Base-by-base conservation (phyloP, 2,329 filamentous ascomycete species). In the Didymella segeticola region DNA sequence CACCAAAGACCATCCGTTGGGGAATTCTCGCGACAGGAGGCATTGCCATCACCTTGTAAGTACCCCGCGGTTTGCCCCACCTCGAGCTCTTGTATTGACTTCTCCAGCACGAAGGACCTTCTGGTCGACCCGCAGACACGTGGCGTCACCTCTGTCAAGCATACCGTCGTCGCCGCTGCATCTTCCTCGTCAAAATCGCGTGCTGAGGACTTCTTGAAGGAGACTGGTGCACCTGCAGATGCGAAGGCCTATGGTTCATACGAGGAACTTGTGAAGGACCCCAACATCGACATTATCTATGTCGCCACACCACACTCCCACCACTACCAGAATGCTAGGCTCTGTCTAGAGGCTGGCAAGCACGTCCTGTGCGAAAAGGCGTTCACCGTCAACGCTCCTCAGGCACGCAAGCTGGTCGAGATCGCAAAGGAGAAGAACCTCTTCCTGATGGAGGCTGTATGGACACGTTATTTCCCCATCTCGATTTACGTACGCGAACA, bases 341-440 rank as follows among this genome's bases (percentile, higher is more conserved):
- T 96, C n/a, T 89, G 87, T 36, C 81, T 96, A 31, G 84, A 90
- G 62, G 89, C 89, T 7, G 89, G 90, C 67, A 96, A 96, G 81
- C 83, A 93, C 67, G 91, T 96, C 25, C 83, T 96, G 27, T 96
- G 91, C 75, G 92, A 96, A 76, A 96, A 96, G 81, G 86, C 92
- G 0, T 88, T 96, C 66, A 96, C 91, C 1, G 89, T 93, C 58
- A 96, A 89, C 60, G 91, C 89, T 2, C 80, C 85, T 9, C 92
- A 96, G 77, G 80, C 89, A 20, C 85, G 84, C 75, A 86, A 86
- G 71, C 81, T 96, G 22, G 83, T 88, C 43, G 85, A 88, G 58
- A 87, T 84, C 55, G 92, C 92, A 6, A 84, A 80, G 71, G 82
- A 85, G 68, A 93, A 91, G 83, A 85, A 56, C 71, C 69, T 77